Evolutionary conservation across 441 rosid genomes (phyloP).

Genomic region (Brassica hybrid): DNA sequence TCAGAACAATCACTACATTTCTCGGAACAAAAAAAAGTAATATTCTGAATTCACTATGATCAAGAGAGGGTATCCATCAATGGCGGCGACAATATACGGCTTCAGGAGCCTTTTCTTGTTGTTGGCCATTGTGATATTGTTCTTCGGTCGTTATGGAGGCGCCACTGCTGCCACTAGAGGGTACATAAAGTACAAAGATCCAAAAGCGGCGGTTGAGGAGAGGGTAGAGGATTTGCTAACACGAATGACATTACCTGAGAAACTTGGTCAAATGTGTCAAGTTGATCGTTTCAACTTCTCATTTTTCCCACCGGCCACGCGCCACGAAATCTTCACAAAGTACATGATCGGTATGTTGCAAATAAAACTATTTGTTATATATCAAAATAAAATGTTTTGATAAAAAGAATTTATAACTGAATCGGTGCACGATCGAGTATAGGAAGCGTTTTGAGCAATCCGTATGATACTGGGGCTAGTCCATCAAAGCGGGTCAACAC

Average conservation of each 20-base stretch:
- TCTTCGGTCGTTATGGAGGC: slow-evolving; percentile 25
- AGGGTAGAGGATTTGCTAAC: slow-evolving; percentile 58
- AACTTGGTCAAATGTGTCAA: slow-evolving; percentile 78
- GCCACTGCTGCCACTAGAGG: slow-evolving; percentile 25
- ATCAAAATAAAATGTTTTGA: not conserved
- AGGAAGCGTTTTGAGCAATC: slow-evolving; percentile 62
- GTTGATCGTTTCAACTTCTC: slow-evolving; percentile 52
- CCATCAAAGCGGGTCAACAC: slow-evolving; percentile 44
- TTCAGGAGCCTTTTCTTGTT: slow-evolving; percentile 24
- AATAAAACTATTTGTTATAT: not conserved
- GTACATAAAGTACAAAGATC: slow-evolving; percentile 57
- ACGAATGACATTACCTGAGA: slow-evolving; percentile 64
- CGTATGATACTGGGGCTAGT: slow-evolving; percentile 43
- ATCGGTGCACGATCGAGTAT: slow-evolving; percentile 37
- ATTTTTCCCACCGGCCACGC: not conserved
- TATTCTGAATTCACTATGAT: slow-evolving; percentile 31
- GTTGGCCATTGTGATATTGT: slow-evolving; percentile 32
- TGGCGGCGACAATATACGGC: slow-evolving; percentile 29
- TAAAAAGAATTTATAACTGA: not conserved
- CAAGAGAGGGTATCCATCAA: slow-evolving; percentile 27
- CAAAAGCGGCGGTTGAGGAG: slow-evolving; percentile 50
- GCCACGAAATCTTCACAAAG: slow-evolving; percentile 56
- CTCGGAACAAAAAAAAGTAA: not conserved
- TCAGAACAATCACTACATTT: slow-evolving; percentile 20
- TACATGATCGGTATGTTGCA: slow-evolving; percentile 55